Base-by-base conservation (phyloP, 805 yeast genomes). In the Komagataella mondaviorum region DNA sequence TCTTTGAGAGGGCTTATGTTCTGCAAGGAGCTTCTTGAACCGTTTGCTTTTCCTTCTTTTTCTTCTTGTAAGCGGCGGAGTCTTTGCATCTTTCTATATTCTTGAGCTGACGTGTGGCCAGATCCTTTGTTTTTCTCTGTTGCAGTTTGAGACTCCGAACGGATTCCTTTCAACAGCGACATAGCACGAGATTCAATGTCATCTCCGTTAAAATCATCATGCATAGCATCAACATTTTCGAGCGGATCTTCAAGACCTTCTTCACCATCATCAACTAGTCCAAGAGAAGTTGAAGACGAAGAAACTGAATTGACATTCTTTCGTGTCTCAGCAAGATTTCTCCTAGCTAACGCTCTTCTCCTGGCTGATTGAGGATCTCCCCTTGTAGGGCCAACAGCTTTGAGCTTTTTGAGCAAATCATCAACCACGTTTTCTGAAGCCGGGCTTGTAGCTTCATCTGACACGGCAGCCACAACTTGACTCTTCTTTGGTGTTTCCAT, bases 361-460 rank as follows among this genome's bases (percentile, higher is more conserved):
- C 95, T 73, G 0, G 96, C 95, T 3, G 88, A 78, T 2, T 87
- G 71, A 1, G 93, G 79, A 55, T 89, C 93, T 5, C 87, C 81
- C 55, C 81, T 80, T 4, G 81, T 68, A 8, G 93, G 86, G 1
- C 91, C 95, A 0, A 93, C 87, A 16, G 90, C 89, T 61, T 89
- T 84, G 60, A 93, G 75, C 60, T 85, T 88, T 63, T 89, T 95
- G 53, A 93, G 73, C 49, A 93, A 71, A 43, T 84, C 78, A 63
- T 93, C 99, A 85, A 93, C 88, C 46, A 88, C 85, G 48, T 73
- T 71, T 17, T 64, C 69, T 14, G 39, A 30, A 30, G 14, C 39
- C 14, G 39, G n/a, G 14, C 39, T 30, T 30, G 39, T 14, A 4
- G 39, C 39, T 16, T 68, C 81, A 10, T 71, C 77, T 24, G 69